Percentiles rank a stretch among this genome's conserved stretches.
Evolutionary conservation across 1,139 yeast species (phyloP).

Genomic region (Taiozyma sp.): DNA sequence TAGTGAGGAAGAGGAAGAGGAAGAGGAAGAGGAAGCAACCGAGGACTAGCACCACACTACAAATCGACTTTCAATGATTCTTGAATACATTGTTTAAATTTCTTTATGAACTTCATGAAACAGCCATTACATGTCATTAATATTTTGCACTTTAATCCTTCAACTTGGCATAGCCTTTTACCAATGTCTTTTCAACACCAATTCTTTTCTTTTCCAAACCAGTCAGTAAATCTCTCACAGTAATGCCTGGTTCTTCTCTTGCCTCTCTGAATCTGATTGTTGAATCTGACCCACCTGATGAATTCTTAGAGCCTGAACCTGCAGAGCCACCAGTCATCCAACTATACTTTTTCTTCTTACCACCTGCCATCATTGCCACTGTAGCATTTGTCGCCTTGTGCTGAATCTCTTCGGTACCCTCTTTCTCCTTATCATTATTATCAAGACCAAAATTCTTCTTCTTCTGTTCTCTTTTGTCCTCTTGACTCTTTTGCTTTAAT

Average conservation of each 20-base stretch:
- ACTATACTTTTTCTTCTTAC: slow-evolving; percentile 67
- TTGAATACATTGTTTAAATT: not conserved
- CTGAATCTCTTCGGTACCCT: slow-evolving; percentile 75
- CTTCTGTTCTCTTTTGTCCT: slow-evolving; percentile 70
- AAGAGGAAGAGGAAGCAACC: slow-evolving; percentile 13
- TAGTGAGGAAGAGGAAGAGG: slow-evolving; percentile 24
- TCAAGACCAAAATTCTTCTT: slow-evolving; percentile 69
- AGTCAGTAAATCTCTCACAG: slow-evolving; percentile 73
- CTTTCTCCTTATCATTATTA: slow-evolving; percentile 45
- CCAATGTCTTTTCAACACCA: slow-evolving; percentile 75
- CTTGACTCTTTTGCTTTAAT: slow-evolving; percentile 69
- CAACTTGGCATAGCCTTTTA: slow-evolving; percentile 83
- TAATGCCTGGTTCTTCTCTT: slow-evolving; percentile 82
- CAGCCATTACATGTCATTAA: not conserved
- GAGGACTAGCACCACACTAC: not conserved
- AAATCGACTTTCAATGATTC: too few species aligned
- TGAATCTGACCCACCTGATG: slow-evolving; percentile 38
- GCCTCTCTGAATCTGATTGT: slow-evolving; percentile 80
- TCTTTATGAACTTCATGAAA: not conserved
- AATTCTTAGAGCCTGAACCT: slow-evolving; percentile 41
- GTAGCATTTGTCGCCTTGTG: slow-evolving; percentile 95
- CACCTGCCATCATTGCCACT: slow-evolving; percentile 89
- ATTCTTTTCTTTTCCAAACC: slow-evolving; percentile 80
- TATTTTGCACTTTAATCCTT: slow-evolving; percentile 44
- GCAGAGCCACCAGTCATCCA: slow-evolving; percentile 70